A percentile compares a stretch with the other conserved stretches of the same genome.
Conservation (phyloP, 768 basidiomycete species). For the Psilocybe sp. region DNA sequence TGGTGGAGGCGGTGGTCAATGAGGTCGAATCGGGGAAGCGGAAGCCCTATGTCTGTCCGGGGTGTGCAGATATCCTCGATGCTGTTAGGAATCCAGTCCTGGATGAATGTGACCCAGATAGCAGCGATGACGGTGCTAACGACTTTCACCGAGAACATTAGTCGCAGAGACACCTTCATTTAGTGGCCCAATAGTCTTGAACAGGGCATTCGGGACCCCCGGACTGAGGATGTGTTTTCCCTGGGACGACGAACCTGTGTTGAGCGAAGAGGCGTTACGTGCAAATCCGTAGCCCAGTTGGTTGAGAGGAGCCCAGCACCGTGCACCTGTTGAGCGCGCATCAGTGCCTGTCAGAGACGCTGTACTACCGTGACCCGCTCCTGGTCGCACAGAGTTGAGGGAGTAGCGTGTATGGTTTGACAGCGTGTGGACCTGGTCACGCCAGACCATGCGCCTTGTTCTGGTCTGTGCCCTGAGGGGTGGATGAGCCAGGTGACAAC, state of each 20-base stretch:
- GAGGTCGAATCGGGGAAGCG: slow-evolving; percentile 62
- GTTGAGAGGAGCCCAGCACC: not conserved
- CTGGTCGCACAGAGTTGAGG: not conserved
- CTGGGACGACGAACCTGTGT: not conserved
- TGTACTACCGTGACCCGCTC: not conserved
- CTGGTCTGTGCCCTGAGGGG: not conserved
- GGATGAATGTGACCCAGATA: slow-evolving; percentile 60
- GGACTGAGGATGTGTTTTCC: not conserved
- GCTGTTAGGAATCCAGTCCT: slow-evolving; percentile 71
- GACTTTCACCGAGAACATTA: slow-evolving; percentile 71
- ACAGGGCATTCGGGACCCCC: slow-evolving; percentile 63
- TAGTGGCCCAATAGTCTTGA: slow-evolving; percentile 82
- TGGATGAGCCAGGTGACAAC: not conserved
- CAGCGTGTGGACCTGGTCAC: not conserved
- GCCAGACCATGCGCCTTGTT: not conserved
- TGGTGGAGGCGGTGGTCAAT: slow-evolving; percentile 68
- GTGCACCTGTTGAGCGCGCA: not conserved
- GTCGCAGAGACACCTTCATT: slow-evolving; percentile 84
- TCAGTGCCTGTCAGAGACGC: not conserved
- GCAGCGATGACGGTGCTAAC: slow-evolving; percentile 54
- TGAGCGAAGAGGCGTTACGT: no score
- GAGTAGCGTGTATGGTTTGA: not conserved
- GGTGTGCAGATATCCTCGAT: slow-evolving; percentile 71
- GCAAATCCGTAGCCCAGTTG: not conserved
- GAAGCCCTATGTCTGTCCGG: slow-evolving; percentile 59